Base-by-base conservation (phyloP, 352 stramenopile genomes). In the Aphanomyces cochlioides region DNA sequence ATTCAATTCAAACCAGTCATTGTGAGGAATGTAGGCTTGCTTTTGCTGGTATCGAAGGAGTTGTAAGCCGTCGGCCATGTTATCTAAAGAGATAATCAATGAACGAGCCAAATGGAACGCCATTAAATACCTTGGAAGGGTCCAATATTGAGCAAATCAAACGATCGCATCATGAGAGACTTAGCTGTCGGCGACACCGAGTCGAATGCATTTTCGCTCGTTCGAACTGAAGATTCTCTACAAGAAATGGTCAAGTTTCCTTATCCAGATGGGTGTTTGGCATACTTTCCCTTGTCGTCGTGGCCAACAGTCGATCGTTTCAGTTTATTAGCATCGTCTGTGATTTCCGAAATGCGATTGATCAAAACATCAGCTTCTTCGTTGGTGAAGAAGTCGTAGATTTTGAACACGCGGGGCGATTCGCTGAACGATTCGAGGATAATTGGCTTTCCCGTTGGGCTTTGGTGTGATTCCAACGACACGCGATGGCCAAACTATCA, bases 21-120 rank as follows among this genome's bases (percentile, higher is more conserved):
- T 74, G 79, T 96, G 89, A n/a, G 77, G 72, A 38, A 82, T 80
- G 65, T 96, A 96, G 13, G 84, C 89, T 36, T 82, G 86, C n/a
- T 77, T 89, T 15, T 78, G 68, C 57, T 92, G 84, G 74, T 96
- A 96, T 7, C 84, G 73, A 47, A 96, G 73, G 39, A 95, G 83
- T 74, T 96, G 88, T 19, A 96, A 76, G 19, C 89, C 89, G 77
- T 96, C 89, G 7, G 84, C 81, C 57, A 85, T 77, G 5, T 7
- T 13, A 4, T 40, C 54, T 61, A 61, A 0, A 37, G 43, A 17
- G 60, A 58, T 58, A 8, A 58, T 12, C 28, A 28, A 28, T 28
- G 28, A 28, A 28, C 28, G 28, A 28, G 28, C 28, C 28, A 28
- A 28, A 28, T 28, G 28, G 28, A 28, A 28, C 28, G 28, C 28